Percentiles rank a stretch among this genome's conserved stretches.
Conservation (phyloP, 768 basidiomycete genomes). For the Suillus clintonianus region DNA sequence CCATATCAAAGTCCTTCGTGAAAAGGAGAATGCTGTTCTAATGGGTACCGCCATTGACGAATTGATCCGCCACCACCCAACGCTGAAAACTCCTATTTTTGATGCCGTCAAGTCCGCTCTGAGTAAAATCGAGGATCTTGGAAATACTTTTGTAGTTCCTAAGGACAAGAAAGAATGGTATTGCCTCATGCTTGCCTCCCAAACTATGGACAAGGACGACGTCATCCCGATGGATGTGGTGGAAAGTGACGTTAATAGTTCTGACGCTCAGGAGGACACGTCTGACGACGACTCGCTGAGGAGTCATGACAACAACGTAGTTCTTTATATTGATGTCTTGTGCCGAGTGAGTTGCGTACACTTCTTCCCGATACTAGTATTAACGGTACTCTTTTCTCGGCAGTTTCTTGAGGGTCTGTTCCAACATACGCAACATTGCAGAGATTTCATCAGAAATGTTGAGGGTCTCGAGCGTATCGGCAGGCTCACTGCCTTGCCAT, state of each 20-base stretch:
- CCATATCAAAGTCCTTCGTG: slow-evolving; percentile 81
- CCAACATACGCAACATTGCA: slow-evolving; percentile 86
- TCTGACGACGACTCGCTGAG: slow-evolving; percentile 42
- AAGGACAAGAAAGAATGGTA: slow-evolving; percentile 71
- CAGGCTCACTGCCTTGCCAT: slow-evolving; percentile 78
- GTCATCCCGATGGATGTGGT: slow-evolving; percentile 49
- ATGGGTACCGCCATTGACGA: slow-evolving; percentile 93
- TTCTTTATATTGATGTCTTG: slow-evolving; percentile 78
- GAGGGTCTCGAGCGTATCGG: slow-evolving; percentile 77
- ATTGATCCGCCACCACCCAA: slow-evolving; percentile 93
- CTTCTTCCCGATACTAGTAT: neutral
- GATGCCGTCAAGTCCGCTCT: slow-evolving; percentile 73
- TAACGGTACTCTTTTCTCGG: slow-evolving; percentile 4
- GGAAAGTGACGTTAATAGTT: slow-evolving; percentile 16
- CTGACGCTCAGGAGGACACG: slow-evolving; percentile 16
- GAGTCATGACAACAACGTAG: slow-evolving; percentile 72
- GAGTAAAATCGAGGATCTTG: slow-evolving; percentile 72
- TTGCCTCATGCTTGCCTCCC: slow-evolving; percentile 41
- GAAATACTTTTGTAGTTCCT: slow-evolving; percentile 56
- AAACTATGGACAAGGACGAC: slow-evolving; percentile 6
- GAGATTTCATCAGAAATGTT: slow-evolving; percentile 79
- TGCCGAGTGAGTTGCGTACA: slow-evolving; percentile 57
- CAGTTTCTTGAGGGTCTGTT: slow-evolving; percentile 95
- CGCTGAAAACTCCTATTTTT: slow-evolving; percentile 78
- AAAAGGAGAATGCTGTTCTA: slow-evolving; percentile 89